A percentile compares a stretch with the other conserved stretches of the same genome.
These are phyloP conservation scores for Fusarium sp. DNA, from an alignment of 2,329 filamentous ascomycete species.

Conservation along the genomic window DNA sequence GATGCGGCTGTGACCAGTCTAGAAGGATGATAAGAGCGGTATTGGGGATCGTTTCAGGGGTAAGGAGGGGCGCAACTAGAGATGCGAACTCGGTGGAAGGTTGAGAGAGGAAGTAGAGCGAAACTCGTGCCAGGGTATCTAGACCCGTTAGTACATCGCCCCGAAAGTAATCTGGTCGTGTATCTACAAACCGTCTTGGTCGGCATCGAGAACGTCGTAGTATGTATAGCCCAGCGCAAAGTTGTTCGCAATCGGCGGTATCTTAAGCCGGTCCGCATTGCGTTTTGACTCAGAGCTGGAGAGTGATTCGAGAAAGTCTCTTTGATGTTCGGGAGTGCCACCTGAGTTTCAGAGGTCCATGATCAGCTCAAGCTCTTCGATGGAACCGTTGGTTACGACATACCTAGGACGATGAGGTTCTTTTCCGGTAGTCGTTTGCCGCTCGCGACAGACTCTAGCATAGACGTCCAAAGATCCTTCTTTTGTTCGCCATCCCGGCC, in stretches of 20 bases:
- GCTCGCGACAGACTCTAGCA: conserved; percentile 91
- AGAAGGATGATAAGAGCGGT: conserved; percentile 91
- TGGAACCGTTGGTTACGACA: conserved; percentile 38
- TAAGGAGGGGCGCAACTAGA: conserved; percentile 86
- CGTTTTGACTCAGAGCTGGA: conserved; percentile 66
- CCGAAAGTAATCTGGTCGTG: not conserved
- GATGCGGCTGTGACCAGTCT: conserved; percentile 94
- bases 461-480: conserved; percentile 93
- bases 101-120: conserved; percentile 87
- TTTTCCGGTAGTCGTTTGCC: conserved; percentile 92
- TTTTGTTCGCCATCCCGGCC: conserved; percentile 76
- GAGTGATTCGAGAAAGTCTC: conserved; percentile 81
- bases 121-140: conserved; percentile 92
- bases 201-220: conserved; percentile 91
- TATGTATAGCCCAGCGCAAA: conserved; percentile 96
- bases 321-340: conserved; percentile 84
- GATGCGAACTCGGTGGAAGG: conserved; percentile 86
- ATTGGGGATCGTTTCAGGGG: conserved; percentile 84
- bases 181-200: conserved; percentile 81
- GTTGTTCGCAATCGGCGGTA: conserved; percentile 87
- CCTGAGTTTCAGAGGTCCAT: conserved; percentile 61
- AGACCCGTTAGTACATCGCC: conserved; percentile 38
- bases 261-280: conserved; percentile 69
- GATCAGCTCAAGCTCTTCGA: conserved; percentile 47
- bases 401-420: conserved; percentile 88